phyloP scores from a whole-genome alignment of 2,329 filamentous ascomycete genomes.

The Knoxdaviesia proteae region DNA sequence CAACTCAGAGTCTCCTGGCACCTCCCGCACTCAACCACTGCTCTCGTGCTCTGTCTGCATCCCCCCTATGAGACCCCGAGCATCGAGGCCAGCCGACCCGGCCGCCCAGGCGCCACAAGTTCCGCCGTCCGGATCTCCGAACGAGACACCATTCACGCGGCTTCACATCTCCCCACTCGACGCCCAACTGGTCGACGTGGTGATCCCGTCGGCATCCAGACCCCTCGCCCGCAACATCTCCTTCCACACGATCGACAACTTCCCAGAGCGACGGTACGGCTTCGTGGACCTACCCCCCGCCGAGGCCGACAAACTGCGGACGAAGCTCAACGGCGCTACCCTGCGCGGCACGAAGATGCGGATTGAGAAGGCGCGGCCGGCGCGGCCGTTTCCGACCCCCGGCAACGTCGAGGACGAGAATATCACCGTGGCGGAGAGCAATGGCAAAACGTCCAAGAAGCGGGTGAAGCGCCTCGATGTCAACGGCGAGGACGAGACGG shows the following conservation, averaged over 20 bases:
- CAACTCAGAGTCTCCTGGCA: too few species aligned
- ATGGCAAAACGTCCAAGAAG: slow-evolving; percentile 12
- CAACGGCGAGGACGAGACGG: slow-evolving; percentile 10
- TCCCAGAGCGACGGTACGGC: slow-evolving; percentile 78
- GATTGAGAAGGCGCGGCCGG: slow-evolving; percentile 59
- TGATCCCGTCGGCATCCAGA: slow-evolving; percentile 48
- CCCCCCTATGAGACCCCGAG: too few species aligned
- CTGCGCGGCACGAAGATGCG: slow-evolving; percentile 71
- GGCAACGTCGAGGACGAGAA: slow-evolving; percentile 11
- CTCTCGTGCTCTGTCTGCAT: too few species aligned
- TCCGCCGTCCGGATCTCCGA: neutral
- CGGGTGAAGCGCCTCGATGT: slow-evolving; percentile 15
- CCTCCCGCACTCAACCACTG: too few species aligned
- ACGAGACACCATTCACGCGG: slow-evolving; percentile 6
- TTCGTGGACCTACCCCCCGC: slow-evolving; percentile 64
- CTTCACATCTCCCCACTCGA: slow-evolving; percentile 82
- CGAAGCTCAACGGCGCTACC: slow-evolving; percentile 72
- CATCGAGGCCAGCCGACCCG: too few species aligned
- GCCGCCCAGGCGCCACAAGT: too few species aligned
- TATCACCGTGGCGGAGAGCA: slow-evolving; percentile 5
- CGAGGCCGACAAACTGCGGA: slow-evolving; percentile 79
- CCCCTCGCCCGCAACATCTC: slow-evolving; percentile 58
- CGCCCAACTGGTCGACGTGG: slow-evolving; percentile 46
- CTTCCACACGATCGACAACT: slow-evolving; percentile 70
- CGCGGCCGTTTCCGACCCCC: slow-evolving; percentile 16